Base-by-base conservation (phyloP, 208 protist species). In the Trypanosoma scelopori region DNA sequence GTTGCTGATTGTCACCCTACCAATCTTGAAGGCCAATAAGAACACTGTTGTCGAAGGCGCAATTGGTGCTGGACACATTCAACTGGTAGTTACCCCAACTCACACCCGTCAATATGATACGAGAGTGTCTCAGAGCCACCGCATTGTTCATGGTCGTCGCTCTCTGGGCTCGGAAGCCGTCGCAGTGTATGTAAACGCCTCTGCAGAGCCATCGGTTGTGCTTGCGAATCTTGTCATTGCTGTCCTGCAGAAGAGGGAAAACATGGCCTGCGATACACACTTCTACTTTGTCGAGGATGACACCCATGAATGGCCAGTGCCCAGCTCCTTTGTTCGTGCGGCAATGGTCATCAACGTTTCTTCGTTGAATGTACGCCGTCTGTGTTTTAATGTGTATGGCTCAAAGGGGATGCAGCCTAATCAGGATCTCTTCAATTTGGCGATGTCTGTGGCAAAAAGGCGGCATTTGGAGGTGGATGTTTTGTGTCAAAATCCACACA, bases 311-410 rank as follows among this genome's bases (percentile, higher is more conserved):
- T 87, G 81, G 79, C 84, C 81, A 13, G 62, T 91, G 18, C 84
- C 84, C 30, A 52, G 74, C 39, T 47, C 69, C 13, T 85, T 85
- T 69, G 78, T 78, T 13, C 69, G 84, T 39, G 46, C 79, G 18
- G 78, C 84, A 35, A 43, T 91, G 18, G 76, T 87, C 45, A 71
- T 91, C 35, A 91, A 91, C 63, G 39, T 91, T 43, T 87, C 84
- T 18, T 76, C 72, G 3, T 58, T 85, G 30, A 68, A 71, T 55
- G 78, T 52, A 69, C 65, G 60, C 12, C 39, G 64, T 35, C 55
- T 87, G 51, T 91, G 84, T 65, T 70, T 84, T 43, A 65, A 82
- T 70, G 82, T 78, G 9, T 71, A 82, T 22, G 75, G 72, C 9
- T 65, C 61, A 37, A 77, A 91, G 52, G 84, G 81, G 60, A 82